A percentile compares a stretch with the other conserved stretches of the same genome.
Evolutionary conservation across 1,284 basidiomycete species (phyloP).

Genomic region (Pterulicium gracile): DNA sequence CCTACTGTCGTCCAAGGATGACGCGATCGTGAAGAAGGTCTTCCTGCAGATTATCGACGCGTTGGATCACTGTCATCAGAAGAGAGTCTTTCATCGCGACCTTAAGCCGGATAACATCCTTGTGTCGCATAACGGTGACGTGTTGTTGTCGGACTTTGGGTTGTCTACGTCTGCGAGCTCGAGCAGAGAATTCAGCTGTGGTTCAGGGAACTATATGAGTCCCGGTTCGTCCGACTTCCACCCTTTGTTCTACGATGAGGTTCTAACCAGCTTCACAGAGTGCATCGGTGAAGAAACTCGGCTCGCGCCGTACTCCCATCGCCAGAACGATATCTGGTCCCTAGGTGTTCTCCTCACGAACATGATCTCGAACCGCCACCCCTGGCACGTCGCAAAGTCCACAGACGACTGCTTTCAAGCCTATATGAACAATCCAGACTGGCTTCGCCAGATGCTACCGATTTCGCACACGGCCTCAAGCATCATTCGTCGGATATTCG

Average conservation of each 20-base stretch:
- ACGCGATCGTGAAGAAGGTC: constrained; percentile 46
- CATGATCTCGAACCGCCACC: constrained; percentile 79
- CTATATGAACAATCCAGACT: constrained; percentile 56
- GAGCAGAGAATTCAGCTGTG: constrained; percentile 69
- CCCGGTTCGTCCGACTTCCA: constrained; percentile 38
- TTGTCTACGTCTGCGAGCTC: constrained; percentile 60
- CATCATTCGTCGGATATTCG: constrained; percentile 51
- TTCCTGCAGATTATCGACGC: constrained; percentile 76
- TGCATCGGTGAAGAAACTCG: constrained; percentile 52
- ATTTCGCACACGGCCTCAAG: constrained; percentile 50
- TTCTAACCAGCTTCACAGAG: constrained; percentile 31
- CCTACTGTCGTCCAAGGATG: constrained; percentile 34
- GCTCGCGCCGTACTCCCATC: constrained; percentile 54
- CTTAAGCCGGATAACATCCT: constrained; percentile 88
- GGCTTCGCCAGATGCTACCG: constrained; percentile 61
- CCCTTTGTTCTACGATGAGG: constrained; percentile 7
- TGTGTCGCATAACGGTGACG: constrained; percentile 44
- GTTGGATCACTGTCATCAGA: constrained; percentile 58
- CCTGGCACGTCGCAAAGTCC: constrained; percentile 73
- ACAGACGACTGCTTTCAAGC: constrained; percentile 67
- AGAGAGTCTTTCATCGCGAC: constrained; percentile 78
- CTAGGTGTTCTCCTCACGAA: constrained; percentile 81
- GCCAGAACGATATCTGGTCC: constrained; percentile 84
- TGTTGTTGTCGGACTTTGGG: constrained; percentile 79
- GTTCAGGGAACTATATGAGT: constrained; percentile 75